Conservation (phyloP, 345 rosid species). For the Sisymbrium altissimum region DNA sequence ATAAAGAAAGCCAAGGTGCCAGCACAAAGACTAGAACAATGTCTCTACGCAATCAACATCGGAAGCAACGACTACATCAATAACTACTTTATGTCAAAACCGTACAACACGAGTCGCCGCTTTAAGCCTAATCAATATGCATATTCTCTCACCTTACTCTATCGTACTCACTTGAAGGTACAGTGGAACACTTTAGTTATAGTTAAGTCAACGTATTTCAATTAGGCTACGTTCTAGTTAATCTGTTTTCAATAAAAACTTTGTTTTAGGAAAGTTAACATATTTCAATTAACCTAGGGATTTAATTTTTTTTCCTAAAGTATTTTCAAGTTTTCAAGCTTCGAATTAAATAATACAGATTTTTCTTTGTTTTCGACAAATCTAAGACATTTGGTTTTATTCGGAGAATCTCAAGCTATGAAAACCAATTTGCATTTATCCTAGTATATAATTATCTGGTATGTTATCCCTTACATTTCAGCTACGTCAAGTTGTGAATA, state of each 20-base stretch:
- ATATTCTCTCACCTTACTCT: conserved; percentile 15
- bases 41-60: conserved; percentile 42
- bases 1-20: conserved; percentile 27
- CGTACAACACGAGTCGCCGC: conserved; percentile 7
- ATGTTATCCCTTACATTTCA: neutral
- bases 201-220: neutral
- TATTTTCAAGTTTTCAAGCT: neutral
- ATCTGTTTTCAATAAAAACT: no score
- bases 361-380: no score
- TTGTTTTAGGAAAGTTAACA: no score
- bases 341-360: neutral
- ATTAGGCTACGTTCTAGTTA: neutral
- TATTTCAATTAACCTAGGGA: neutral
- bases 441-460: neutral
- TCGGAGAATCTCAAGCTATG: no score
- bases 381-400: no score
- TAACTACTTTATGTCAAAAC: conserved; percentile 46
- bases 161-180: conserved; percentile 29
- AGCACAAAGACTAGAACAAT: conserved; percentile 29
- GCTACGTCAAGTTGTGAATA: no score
- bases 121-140: conserved; percentile 28
- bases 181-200: neutral
- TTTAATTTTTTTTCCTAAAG: neutral
- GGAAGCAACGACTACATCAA: conserved; percentile 50
- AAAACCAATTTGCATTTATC: neutral